Percentiles rank a stretch among this genome's conserved stretches.
Conservation (phyloP, 2,329 filamentous ascomycete genomes). For the Epichloe glyceriae region DNA sequence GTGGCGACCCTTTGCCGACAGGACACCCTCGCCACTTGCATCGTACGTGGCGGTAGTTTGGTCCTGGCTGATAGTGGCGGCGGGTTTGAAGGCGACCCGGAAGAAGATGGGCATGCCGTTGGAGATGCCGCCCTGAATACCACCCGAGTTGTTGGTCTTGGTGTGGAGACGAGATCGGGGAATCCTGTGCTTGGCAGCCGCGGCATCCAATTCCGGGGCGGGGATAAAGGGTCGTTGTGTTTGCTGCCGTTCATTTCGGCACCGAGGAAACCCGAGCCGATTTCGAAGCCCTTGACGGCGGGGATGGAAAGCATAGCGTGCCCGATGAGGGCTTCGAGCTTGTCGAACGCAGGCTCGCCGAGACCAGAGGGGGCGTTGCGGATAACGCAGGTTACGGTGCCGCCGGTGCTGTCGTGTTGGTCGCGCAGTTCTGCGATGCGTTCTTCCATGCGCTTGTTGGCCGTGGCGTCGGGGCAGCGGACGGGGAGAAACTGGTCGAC, state of each 20-base stretch:
- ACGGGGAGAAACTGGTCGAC: slow-evolving; percentile 82
- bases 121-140: slow-evolving; percentile 88
- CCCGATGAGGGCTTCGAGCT: slow-evolving; percentile 79
- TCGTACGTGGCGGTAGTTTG: slow-evolving; percentile 76
- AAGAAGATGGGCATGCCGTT: slow-evolving; percentile 94
- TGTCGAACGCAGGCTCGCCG: slow-evolving; percentile 91
- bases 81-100: slow-evolving; percentile 86
- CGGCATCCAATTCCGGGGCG: slow-evolving; percentile 29
- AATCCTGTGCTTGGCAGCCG: slow-evolving; percentile 31
- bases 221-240: slow-evolving; percentile 61
- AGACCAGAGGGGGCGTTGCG: slow-evolving; percentile 73
- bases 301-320: slow-evolving; percentile 95
- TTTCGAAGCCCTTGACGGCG: slow-evolving; percentile 89
- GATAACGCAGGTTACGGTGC: slow-evolving; percentile 89
- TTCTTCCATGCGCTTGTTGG: slow-evolving; percentile 60
- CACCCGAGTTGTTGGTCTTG: slow-evolving; percentile 88
- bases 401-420: slow-evolving; percentile 76
- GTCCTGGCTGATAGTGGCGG: slow-evolving; percentile 82
- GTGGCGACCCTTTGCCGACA: slow-evolving; percentile 87
- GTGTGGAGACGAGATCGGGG: slow-evolving; percentile 57
- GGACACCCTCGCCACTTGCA: slow-evolving; percentile 52
- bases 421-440: slow-evolving; percentile 69
- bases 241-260: slow-evolving; percentile 75
- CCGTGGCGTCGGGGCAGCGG: slow-evolving; percentile 62
- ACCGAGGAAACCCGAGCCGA: slow-evolving; percentile 84